Percentiles rank a stretch among this genome's conserved stretches.
Evolutionary conservation across 2,329 filamentous ascomycete species (phyloP).

Genomic region (Colletotrichum cereale): DNA sequence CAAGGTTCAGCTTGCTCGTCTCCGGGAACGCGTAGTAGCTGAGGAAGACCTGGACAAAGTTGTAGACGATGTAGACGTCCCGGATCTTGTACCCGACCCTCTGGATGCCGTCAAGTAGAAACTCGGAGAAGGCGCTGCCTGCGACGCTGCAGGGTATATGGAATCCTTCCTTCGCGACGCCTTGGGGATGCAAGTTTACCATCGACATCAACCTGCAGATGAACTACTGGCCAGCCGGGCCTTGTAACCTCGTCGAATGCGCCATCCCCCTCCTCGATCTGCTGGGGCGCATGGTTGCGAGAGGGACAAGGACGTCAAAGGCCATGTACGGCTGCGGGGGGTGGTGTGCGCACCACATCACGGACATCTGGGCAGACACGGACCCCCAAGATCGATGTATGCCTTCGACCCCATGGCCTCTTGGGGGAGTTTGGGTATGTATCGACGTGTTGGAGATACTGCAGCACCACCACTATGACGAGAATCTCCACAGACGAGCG

Average conservation of each 20-base stretch:
- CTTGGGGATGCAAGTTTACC: constrained; percentile 58
- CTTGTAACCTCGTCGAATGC: constrained; percentile 35
- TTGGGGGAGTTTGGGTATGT: constrained; percentile 56
- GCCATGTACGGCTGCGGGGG: constrained; percentile 50
- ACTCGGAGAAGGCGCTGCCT: constrained; percentile 46
- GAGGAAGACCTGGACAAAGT: constrained; percentile 58
- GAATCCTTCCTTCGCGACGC: constrained; percentile 54
- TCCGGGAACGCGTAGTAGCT: constrained; percentile 66
- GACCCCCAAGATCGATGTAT: constrained; percentile 50
- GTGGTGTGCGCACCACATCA: constrained; percentile 53
- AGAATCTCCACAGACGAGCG: constrained; percentile 43
- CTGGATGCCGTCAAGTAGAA: constrained; percentile 49
- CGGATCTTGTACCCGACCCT: constrained; percentile 64
- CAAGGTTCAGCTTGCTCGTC: constrained; percentile 61
- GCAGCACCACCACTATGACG: constrained; percentile 53
- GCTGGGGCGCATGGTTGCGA: constrained; percentile 52
- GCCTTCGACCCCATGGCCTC: constrained; percentile 53
- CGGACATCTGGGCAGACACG: constrained; percentile 53
- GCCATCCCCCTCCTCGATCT: constrained; percentile 40
- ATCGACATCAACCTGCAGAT: constrained; percentile 59
- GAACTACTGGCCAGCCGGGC: constrained; percentile 56
- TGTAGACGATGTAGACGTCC: constrained; percentile 64
- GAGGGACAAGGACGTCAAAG: constrained; percentile 48
- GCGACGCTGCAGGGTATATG: constrained; percentile 60
- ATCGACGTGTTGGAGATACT: constrained; percentile 54